phyloP scores from a whole-genome alignment of 441 rosid species.

The Francoa sonchifolia region DNA sequence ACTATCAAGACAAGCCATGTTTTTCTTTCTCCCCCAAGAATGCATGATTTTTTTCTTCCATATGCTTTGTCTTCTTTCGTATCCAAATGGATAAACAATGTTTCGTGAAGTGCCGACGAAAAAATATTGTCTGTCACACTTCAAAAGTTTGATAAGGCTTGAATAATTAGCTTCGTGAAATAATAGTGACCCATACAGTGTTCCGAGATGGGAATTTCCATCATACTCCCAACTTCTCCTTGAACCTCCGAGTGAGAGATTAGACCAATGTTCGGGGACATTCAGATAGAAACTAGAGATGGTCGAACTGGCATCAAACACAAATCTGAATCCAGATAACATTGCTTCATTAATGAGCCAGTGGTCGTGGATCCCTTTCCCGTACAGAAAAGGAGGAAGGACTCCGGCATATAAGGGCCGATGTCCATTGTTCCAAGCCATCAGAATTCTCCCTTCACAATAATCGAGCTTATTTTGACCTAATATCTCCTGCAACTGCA shows the following conservation, averaged over 20 bases:
- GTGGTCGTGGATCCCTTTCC: slow-evolving; percentile 48
- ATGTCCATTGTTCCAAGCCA: slow-evolving; percentile 70
- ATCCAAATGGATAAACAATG: slow-evolving; percentile 12
- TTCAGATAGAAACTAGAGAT: slow-evolving; percentile 37
- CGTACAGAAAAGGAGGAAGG: slow-evolving; percentile 75
- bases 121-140: slow-evolving; percentile 36
- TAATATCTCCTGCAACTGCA: slow-evolving; percentile 63
- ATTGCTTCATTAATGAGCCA: slow-evolving; percentile 70
- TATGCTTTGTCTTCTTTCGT: slow-evolving; percentile 14
- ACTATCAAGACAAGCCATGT: slow-evolving; percentile 31
- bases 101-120: slow-evolving; percentile 26
- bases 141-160: slow-evolving; percentile 39
- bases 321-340: slow-evolving; percentile 50
- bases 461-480: slow-evolving; percentile 22
- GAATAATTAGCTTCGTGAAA: slow-evolving; percentile 33
- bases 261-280: slow-evolving; percentile 17
- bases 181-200: slow-evolving; percentile 47
- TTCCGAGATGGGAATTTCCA: slow-evolving; percentile 66
- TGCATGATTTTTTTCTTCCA: slow-evolving; percentile 24
- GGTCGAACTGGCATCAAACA: slow-evolving; percentile 67
- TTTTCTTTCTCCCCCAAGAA: slow-evolving; percentile 28
- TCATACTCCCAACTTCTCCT: slow-evolving; percentile 61
- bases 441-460: slow-evolving; percentile 38
- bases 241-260: slow-evolving; percentile 12
- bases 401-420: slow-evolving; percentile 57